Conservation (phyloP, 2,329 filamentous ascomycete species). For the Ophiostoma populinum region DNA sequence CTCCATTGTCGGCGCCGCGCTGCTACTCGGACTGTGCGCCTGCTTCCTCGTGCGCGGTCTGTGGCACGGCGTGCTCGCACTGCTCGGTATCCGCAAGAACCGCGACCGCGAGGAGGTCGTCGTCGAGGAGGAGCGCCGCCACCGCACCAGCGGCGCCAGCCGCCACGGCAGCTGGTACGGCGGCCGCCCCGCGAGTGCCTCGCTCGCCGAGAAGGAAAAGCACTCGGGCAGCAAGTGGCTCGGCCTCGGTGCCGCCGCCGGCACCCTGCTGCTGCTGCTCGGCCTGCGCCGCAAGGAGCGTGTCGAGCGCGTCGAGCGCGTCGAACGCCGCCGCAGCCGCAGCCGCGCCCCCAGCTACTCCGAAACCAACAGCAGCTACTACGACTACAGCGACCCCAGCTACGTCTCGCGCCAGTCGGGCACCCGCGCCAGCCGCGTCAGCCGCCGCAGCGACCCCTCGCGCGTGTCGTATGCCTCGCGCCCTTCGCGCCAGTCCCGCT, state of each 20-base stretch:
- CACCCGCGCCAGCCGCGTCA: constrained; percentile 10
- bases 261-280: constrained; percentile 35
- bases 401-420: constrained; percentile 13
- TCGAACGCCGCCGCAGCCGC: constrained; percentile 22
- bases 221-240: constrained; percentile 35
- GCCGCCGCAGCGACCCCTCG: constrained; percentile 15
- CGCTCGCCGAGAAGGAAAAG: constrained; percentile 31
- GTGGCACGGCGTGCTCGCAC: constrained; percentile 38
- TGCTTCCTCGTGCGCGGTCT: constrained; percentile 51
- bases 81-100: constrained; percentile 42
- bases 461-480: constrained; percentile 14
- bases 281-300: constrained; percentile 32
- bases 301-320: constrained; percentile 26
- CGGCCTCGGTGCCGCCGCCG: constrained; percentile 31
- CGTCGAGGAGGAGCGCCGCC: constrained; percentile 43
- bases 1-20: constrained; percentile 44
- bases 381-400: constrained; percentile 29
- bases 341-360: constrained; percentile 26
- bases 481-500: constrained; percentile 6
- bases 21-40: constrained; percentile 56
- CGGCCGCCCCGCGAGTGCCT: constrained; percentile 17
- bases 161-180: constrained; percentile 41
- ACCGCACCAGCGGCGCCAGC: constrained; percentile 29
- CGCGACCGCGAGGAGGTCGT: constrained; percentile 30
- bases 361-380: constrained; percentile 33